These are phyloP conservation scores for Boletellus ananiceps DNA, from an alignment of 768 basidiomycete species.

Conservation along the genomic window DNA sequence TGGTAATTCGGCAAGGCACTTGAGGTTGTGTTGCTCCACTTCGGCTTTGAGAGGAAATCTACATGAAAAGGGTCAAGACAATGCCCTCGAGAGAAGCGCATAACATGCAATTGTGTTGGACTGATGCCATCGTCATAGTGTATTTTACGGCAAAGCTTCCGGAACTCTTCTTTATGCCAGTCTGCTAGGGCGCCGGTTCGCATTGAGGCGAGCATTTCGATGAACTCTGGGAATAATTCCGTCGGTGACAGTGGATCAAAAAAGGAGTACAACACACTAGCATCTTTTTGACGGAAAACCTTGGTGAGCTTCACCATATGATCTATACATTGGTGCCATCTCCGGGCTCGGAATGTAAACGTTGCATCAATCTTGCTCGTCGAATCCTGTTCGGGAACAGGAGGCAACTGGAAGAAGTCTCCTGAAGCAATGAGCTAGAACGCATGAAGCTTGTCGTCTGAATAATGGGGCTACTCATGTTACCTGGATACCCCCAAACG, in stretches of 20 bases:
- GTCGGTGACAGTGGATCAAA: not conserved
- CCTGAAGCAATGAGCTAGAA: constrained; percentile 66
- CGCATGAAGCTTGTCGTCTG: constrained; percentile 4
- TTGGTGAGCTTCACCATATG: constrained; percentile 46
- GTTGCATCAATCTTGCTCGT: constrained; percentile 46
- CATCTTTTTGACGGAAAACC: constrained; percentile 72
- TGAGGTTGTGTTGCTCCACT: constrained; percentile 23
- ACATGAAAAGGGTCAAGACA: not conserved
- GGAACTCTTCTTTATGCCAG: constrained; percentile 67
- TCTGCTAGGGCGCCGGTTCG: constrained; percentile 72
- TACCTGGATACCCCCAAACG: constrained; percentile 71
- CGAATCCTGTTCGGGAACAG: constrained; percentile 51
- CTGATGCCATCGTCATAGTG: constrained; percentile 75
- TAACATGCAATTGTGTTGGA: constrained; percentile 81
- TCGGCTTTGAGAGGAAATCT: constrained; percentile 28
- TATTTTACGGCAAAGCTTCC: constrained; percentile 56
- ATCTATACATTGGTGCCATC: constrained; percentile 54
- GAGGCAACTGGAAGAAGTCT: constrained; percentile 80
- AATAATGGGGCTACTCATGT: not conserved
- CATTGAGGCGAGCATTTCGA: constrained; percentile 98
- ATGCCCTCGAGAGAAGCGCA: not conserved
- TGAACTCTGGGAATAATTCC: constrained; percentile 55
- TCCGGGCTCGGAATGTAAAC: constrained; percentile 63
- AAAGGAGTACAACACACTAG: constrained; percentile 29
- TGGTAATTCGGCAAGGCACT: constrained; percentile 15